These are phyloP conservation scores for Aplosporella prunicola DNA, from an alignment of 2,329 filamentous ascomycete genomes.

Conservation along the genomic window DNA sequence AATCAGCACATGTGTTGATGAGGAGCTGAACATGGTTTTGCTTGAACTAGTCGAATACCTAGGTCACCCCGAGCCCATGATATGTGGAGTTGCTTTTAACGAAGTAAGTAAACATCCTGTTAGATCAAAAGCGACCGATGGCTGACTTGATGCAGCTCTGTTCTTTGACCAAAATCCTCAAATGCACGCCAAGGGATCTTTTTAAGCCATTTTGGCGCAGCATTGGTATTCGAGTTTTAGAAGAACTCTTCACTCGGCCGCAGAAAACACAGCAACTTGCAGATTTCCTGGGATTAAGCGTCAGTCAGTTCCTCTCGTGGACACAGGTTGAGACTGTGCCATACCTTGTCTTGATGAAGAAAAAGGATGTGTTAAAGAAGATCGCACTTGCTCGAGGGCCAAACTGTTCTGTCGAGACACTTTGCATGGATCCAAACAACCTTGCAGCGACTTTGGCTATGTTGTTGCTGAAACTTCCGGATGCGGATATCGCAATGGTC, in stretches of 20 bases:
- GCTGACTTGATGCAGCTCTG: slow-evolving; percentile 43
- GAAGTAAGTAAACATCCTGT: slow-evolving; percentile 44
- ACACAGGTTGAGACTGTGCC: slow-evolving; percentile 79
- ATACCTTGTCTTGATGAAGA: slow-evolving; percentile 71
- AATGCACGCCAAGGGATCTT: slow-evolving; percentile 55
- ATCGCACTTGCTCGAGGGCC: slow-evolving; percentile 60
- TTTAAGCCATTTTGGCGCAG: slow-evolving; percentile 85
- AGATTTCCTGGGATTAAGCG: slow-evolving; percentile 66
- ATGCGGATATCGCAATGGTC: slow-evolving; percentile 55
- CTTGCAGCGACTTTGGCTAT: slow-evolving; percentile 50
- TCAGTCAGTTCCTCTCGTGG: slow-evolving; percentile 62
- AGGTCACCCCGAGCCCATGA: slow-evolving; percentile 68
- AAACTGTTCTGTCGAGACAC: no score
- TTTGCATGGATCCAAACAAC: slow-evolving; percentile 49
- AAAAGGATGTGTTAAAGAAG: slow-evolving; percentile 66
- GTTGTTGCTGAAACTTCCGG: slow-evolving; percentile 50
- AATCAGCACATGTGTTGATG: slow-evolving; percentile 50
- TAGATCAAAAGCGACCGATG: no score
- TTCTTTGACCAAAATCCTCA: slow-evolving; percentile 57
- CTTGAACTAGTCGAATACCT: slow-evolving; percentile 79
- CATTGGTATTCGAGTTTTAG: slow-evolving; percentile 71
- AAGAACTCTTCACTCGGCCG: slow-evolving; percentile 71
- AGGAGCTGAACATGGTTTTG: slow-evolving; percentile 79
- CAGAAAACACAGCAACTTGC: slow-evolving; percentile 73
- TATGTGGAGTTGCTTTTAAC: slow-evolving; percentile 73